Conservation (phyloP, 768 basidiomycete species). For the Suillus brevipes region DNA sequence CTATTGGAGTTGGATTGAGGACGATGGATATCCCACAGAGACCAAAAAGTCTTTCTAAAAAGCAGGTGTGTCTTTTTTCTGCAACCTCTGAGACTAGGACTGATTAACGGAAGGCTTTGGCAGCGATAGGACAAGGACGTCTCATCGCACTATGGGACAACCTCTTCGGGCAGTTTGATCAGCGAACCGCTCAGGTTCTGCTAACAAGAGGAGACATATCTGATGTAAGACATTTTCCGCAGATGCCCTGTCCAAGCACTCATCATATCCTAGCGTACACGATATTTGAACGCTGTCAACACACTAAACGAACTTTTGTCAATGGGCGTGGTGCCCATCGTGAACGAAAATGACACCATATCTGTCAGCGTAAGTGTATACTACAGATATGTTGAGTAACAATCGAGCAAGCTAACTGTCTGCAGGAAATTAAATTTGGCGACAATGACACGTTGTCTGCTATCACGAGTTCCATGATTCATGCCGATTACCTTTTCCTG, state of each 20-base stretch:
- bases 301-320: conserved; percentile 88
- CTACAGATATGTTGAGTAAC: neutral
- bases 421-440: conserved; percentile 98
- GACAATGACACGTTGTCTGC: conserved; percentile 99
- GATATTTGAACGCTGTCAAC: conserved; percentile 96
- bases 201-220: conserved; percentile 96
- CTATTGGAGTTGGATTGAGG: conserved; percentile 94
- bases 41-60: conserved; percentile 85
- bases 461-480: conserved; percentile 95
- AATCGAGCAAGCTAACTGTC: neutral
- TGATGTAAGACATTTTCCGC: conserved; percentile 58
- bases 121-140: conserved; percentile 95
- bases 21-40: conserved; percentile 81
- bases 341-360: conserved; percentile 98
- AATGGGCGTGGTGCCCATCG: conserved; percentile 96
- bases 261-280: conserved; percentile 63
- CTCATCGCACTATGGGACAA: conserved; percentile 98
- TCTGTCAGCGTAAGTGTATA: conserved; percentile 82
- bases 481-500: conserved; percentile 96
- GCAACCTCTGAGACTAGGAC: conserved; percentile 17
- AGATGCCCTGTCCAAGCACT: conserved; percentile 10
- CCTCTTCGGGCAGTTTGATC: conserved; percentile 88
- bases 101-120: conserved; percentile 69
- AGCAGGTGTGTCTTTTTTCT: conserved; percentile 65
- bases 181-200: conserved; percentile 94